phyloP scores from a whole-genome alignment of 129 eudicot species.

The Artemisia tridentata region DNA sequence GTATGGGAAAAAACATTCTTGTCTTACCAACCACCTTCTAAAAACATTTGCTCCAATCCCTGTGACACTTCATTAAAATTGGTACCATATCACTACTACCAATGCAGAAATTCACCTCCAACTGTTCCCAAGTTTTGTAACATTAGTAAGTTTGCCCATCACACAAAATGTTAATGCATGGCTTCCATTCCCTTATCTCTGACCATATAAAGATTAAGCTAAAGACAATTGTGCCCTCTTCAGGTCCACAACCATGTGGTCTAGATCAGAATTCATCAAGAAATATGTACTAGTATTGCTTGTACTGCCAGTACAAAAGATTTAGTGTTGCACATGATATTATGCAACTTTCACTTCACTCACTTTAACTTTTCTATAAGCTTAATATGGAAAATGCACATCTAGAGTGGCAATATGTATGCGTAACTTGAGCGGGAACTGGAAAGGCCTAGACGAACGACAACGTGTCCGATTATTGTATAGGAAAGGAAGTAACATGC shows the following conservation, averaged over 20 bases:
- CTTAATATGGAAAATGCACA: neutral
- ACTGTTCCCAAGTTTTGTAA: constrained; percentile 62
- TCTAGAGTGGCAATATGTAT: too few species aligned
- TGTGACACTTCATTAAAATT: constrained; percentile 32
- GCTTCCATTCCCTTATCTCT: constrained; percentile 48
- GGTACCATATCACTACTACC: constrained; percentile 31
- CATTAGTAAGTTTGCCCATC: constrained; percentile 43
- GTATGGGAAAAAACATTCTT: constrained; percentile 62
- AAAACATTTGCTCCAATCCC: constrained; percentile 37
- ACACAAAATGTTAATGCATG: constrained; percentile 36
- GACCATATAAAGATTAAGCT: constrained; percentile 25
- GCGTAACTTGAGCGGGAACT: neutral
- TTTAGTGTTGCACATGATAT: neutral
- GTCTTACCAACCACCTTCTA: constrained; percentile 61
- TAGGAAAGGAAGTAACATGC: neutral
- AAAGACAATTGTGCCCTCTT: constrained; percentile 27
- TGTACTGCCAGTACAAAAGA: constrained; percentile 21
- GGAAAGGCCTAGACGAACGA: neutral
- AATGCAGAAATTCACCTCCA: constrained; percentile 50
- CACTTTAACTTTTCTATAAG: neutral
- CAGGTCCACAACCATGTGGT: constrained; percentile 53
- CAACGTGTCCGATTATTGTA: neutral
- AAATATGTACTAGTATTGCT: neutral
- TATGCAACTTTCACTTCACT: neutral
- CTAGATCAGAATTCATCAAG: constrained; percentile 25